A percentile compares a stretch with the other conserved stretches of the same genome.
These are phyloP conservation scores for Schizonepeta tenuifolia DNA, from an alignment of 257 asterid species.

Conservation along the genomic window DNA sequence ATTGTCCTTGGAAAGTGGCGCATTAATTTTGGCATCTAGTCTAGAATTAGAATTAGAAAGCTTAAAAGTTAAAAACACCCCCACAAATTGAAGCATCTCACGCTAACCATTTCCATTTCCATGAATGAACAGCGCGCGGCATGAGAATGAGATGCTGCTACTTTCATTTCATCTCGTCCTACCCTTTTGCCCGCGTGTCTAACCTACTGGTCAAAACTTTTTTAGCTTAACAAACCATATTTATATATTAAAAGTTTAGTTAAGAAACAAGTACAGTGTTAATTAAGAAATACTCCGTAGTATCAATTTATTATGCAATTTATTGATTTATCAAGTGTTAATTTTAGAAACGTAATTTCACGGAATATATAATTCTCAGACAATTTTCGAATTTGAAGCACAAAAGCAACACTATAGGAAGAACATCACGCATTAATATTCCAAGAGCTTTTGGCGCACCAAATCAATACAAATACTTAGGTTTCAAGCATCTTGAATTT, in stretches of 20 bases:
- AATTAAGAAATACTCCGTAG: no score
- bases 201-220: no score
- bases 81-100: background rate
- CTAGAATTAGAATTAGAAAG: background rate
- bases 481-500: background rate
- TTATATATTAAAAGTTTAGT: no score
- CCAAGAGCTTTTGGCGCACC: background rate
- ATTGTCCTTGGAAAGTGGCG: slow-evolving; percentile 25
- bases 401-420: slow-evolving; percentile 8
- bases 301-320: no score
- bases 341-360: no score
- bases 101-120: slow-evolving; percentile 1
- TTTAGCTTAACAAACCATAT: no score
- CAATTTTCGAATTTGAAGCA: background rate
- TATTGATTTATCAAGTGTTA: no score
- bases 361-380: no score
- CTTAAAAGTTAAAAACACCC: background rate
- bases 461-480: background rate
- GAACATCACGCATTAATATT: background rate
- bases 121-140: background rate
- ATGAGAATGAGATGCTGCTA: background rate
- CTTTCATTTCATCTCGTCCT: no score
- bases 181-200: no score
- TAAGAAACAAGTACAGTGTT: no score
- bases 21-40: slow-evolving; percentile 13